Evolutionary conservation across 225 moss, liverwort and hornwort species (phyloP), one percentile per base, ranked within the genome.

Genomic region (Bryum argenteum): DNA sequence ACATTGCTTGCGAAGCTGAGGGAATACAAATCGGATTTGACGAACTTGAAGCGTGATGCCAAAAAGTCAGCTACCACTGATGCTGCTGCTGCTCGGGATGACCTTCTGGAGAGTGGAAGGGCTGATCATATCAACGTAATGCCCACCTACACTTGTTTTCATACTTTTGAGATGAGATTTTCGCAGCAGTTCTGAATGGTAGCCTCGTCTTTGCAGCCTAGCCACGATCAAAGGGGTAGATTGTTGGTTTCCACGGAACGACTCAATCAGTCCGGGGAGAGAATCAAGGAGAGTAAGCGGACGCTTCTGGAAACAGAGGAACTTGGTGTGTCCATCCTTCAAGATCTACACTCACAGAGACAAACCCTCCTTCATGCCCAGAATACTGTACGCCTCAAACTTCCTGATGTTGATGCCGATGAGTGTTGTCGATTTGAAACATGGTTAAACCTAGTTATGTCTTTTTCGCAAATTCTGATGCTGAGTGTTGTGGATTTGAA

Each of bases 21-120:
- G 58, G 89, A 89, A 56, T 89, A 89, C 33, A 89, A 89, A 73
- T 89, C 89, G 2, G 89, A 89, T 74, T 72, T 89, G 83, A 89
- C 71, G 4, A 89, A 89, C 79, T 73, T 89, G 83, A 89, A 86
- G 83, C 78, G 89, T 64, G 89, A 89, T 40, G 79, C 81, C 23
- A 89, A 89, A 81, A 89, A 86, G 73, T 81, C 83, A 8, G 75
- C 83, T 11, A 71, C 89, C 47, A 60, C 76, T 23, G 80, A 78
- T 74, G 79, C 83, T 77, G 71, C 89, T 26, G 48, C 82, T 50
- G 84, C 89, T 51, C 73, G 89, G 70, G 87, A 89, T 63, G 89
- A 87, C 50, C 84, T 89, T 68, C 79, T 86, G 11, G 89, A 89
- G 70, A 77, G 64, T 44, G 88, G 88, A 66, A 87, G 83, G 87